Conservation (phyloP, 306 rosid genomes). For the Vicia sativa region DNA sequence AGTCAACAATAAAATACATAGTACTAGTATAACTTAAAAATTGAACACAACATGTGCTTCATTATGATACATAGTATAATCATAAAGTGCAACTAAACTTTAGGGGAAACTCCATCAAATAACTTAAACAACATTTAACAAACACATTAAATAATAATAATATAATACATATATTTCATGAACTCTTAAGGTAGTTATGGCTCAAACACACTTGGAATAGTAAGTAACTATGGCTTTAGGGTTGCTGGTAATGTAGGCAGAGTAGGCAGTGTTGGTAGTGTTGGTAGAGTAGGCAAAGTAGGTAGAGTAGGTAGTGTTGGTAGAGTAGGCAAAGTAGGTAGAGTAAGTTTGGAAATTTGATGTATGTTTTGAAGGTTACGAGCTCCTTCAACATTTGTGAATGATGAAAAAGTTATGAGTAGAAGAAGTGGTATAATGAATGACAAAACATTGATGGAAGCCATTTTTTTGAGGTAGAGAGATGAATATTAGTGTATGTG, state of each 20-base stretch:
- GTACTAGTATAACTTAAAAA: neutral
- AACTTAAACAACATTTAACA: too few relatives aligned
- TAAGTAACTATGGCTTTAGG: conserved; percentile 8
- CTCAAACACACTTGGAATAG: neutral
- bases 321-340: neutral
- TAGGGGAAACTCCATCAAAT: too few relatives aligned
- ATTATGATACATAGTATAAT: neutral
- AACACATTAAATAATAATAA: neutral
- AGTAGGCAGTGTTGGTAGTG: neutral
- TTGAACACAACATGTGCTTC: too few relatives aligned
- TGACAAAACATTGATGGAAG: conserved; percentile 31
- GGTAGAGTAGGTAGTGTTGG: neutral
- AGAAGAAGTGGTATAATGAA: conserved; percentile 36
- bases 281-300: neutral
- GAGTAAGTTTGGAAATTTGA: conserved; percentile 18
- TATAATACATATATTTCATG: neutral
- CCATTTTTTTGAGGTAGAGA: conserved; percentile 43
- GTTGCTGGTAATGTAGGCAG: neutral
- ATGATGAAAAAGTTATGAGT: conserved; percentile 34
- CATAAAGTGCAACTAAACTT: too few relatives aligned
- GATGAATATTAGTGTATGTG: neutral
- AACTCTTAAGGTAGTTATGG: conserved; percentile 7
- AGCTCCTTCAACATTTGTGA: conserved; percentile 45
- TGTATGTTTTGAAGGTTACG: conserved; percentile 38
- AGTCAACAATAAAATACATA: neutral